These are phyloP conservation scores for Coelastrella sp. DNA, from an alignment of 139 green algal genomes.

Conservation along the genomic window DNA sequence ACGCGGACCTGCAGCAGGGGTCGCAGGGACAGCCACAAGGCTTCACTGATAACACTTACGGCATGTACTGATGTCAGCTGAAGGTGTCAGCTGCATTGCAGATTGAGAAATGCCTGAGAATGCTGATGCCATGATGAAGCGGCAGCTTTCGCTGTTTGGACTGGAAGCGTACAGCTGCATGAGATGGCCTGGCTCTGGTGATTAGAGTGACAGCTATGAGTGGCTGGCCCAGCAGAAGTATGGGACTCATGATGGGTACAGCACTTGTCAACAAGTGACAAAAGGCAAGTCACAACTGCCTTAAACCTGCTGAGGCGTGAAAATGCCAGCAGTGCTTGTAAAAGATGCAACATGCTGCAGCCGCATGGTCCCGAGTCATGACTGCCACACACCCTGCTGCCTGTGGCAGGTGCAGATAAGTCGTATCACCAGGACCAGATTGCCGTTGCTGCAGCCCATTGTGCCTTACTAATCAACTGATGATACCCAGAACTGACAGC, in stretches of 20 bases:
- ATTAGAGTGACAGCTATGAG: background rate
- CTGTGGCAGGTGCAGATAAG: background rate
- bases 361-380: background rate
- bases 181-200: no score
- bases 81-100: background rate
- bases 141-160: no score
- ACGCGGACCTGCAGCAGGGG: conserved; percentile 50
- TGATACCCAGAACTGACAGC: background rate
- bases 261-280: background rate
- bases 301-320: background rate
- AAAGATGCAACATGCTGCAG: background rate
- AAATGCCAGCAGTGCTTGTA: no score
- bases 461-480: background rate
- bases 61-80: background rate
- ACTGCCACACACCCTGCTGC: background rate
- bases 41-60: background rate
- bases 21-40: background rate
- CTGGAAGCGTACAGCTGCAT: no score
- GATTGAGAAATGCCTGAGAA: background rate
- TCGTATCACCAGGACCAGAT: background rate
- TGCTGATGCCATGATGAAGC: no score
- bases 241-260: background rate
- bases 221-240: background rate
- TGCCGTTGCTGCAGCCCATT: background rate
- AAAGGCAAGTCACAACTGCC: background rate